phyloP scores from a whole-genome alignment of 1,284 basidiomycete genomes.

The Pseudozyma hubeiensis region DNA sequence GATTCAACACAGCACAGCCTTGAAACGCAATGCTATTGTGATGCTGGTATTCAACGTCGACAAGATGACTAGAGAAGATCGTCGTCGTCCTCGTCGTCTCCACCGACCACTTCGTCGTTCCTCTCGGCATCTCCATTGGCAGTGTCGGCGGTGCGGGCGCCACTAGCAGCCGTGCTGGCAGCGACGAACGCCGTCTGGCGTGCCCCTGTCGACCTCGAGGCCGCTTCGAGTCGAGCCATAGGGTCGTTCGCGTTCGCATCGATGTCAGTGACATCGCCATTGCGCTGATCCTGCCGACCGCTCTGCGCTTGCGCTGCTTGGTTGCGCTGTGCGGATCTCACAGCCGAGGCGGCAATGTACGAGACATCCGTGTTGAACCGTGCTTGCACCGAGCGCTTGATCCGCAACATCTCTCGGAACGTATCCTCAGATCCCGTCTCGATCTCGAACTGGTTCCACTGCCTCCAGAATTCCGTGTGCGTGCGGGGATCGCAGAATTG shows the following conservation, averaged over 20 bases:
- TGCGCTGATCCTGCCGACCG: slow-evolving; percentile 38
- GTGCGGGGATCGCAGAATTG: slow-evolving; percentile 96
- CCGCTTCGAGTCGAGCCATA: slow-evolving; percentile 71
- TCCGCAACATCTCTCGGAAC: slow-evolving; percentile 97
- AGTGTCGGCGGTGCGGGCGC: slow-evolving; percentile 75
- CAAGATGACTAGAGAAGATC: slow-evolving; percentile 53
- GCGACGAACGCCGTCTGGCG: slow-evolving; percentile 44
- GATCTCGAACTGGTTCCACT: slow-evolving; percentile 96
- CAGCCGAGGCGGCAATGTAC: slow-evolving; percentile 68
- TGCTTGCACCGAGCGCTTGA: slow-evolving; percentile 97
- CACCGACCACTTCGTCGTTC: slow-evolving; percentile 57
- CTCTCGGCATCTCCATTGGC: slow-evolving; percentile 72
- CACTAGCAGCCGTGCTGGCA: slow-evolving; percentile 72
- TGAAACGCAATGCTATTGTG: neutral
- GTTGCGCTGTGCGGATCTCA: slow-evolving; percentile 29
- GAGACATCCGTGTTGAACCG: slow-evolving; percentile 94
- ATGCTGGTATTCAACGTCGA: too few species aligned
- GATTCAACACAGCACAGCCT: neutral
- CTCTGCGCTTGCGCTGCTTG: slow-evolving; percentile 20
- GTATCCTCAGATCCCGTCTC: slow-evolving; percentile 98
- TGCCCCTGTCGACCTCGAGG: slow-evolving; percentile 6
- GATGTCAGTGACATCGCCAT: slow-evolving; percentile 40
- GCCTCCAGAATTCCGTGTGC: slow-evolving; percentile 89
- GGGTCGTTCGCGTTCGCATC: slow-evolving; percentile 72
- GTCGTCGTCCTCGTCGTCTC: slow-evolving; percentile 65